Evolutionary conservation across 208 protist genomes (phyloP), one percentile per base, ranked within the genome.

Genomic region (Phytomonas francai): DNA sequence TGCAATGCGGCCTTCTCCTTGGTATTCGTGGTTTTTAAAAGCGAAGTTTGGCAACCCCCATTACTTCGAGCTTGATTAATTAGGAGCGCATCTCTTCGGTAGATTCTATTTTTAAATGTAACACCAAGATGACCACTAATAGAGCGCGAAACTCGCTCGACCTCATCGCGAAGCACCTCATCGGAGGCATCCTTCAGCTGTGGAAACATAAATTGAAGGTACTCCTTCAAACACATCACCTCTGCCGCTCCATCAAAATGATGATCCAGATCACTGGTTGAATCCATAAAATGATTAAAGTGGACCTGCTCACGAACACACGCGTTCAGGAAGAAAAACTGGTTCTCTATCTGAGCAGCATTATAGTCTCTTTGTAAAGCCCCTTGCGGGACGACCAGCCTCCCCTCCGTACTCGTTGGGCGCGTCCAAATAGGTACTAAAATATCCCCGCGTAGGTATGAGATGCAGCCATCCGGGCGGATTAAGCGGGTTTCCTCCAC

Each of bases 241-340:
- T 98, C 96, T 0, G 93, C 85, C 0, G 82, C 72, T 28, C 85
- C 94, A 78, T 98, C 97, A 74, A 91, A 98, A 73, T 97, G 94
- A 75, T 97, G 89, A 72, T 98, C 95, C 25, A 98, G 80, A 12
- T 87, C n/a, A 19, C 73, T 67, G 36, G 90, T 73, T 14, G 77
- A 72, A 12, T 75, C 49, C 16, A 91, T 65, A 59, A 88, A 22
- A 77, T 97, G 91, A 63, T 97, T 97, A 74, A 95, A 96, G 76
- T 97, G 93, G 27, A 94, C 68, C 76, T 84, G 73, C 77, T 97
- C 89, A 31, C 97, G 89, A 57, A 97, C 78, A 27, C 80, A 73
- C 0, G 94, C 83, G 77, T 98, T 98, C 70, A 98, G 97, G 64
- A 97, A 97, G 75, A 98, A 99, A 78, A 98, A 97, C 71, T 97